Base-by-base conservation (phyloP, 768 basidiomycete genomes). In the Boletales sp. region DNA sequence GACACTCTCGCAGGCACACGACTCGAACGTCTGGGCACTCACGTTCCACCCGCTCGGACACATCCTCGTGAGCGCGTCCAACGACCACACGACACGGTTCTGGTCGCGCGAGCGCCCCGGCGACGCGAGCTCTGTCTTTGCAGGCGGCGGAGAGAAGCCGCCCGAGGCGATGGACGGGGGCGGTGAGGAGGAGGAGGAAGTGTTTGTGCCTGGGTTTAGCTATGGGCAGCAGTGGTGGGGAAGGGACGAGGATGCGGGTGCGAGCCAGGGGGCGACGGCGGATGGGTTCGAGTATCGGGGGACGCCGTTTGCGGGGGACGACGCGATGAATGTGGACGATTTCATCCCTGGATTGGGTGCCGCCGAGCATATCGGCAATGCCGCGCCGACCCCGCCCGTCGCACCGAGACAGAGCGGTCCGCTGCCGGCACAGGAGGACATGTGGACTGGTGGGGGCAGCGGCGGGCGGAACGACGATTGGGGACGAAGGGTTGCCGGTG, bases 31-130 rank as follows among this genome's bases (percentile, higher is more conserved):
- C 54, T 98, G 94, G 91, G 84, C 91, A 0, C 81, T 99, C 55
- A 83, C 92, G 4, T 99, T 84, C 78, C 94, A 98, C 70, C 94
- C 95, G 0, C 81, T 98, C 14, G 95, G 96, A 0, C 94, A 98
- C 70, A 79, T 98, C 59, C 84, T 99, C 59, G 93, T 86, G 54
- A 86, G 83, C 54, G 96, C 87, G 10, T 90, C 89, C n/a, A 98
- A 96, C 73, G 96, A 99, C 74, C 92, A 94, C 72, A 97, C 96
- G 6, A 96, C 95, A 7, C 82, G 94, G n/a, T 99, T 98, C 78
- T 98, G 96, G 95, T 86, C 86, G 42, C 82, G 95, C 59, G 90
- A 93, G 63, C 80, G 90, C 4, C 90, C 90, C 0, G 89, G 90
- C n/a, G 90, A 91, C 58, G 76, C 78, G 2, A 75, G 79, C n/a